Percentiles rank a stretch among this genome's conserved stretches.
phyloP scores from a whole-genome alignment of 2,329 filamentous ascomycete genomes.

The Ophiostoma quercus region DNA sequence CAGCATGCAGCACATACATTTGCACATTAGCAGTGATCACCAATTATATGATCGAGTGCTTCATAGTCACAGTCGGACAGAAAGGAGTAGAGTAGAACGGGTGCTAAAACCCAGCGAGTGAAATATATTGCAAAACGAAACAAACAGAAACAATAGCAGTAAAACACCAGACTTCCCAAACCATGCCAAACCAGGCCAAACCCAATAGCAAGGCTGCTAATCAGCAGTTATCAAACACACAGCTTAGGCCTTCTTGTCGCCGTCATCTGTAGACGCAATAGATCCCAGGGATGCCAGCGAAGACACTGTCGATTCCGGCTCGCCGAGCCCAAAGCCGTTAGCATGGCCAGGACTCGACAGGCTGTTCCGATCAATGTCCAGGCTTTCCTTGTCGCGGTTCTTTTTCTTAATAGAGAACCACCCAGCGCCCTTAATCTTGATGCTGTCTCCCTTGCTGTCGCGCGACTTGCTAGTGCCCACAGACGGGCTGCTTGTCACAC shows the following conservation, averaged over 20 bases:
- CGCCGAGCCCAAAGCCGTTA: constrained; percentile 14
- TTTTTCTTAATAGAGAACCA: constrained; percentile 58
- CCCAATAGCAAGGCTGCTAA: neutral
- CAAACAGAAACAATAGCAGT: constrained; percentile 2
- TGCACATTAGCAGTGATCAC: neutral
- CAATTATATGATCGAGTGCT: too few relatives aligned
- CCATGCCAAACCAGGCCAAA: neutral
- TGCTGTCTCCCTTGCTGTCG: constrained; percentile 32
- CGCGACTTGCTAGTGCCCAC: constrained; percentile 47
- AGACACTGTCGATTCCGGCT: constrained; percentile 24
- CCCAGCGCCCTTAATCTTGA: constrained; percentile 41
- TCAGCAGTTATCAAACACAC: too few relatives aligned
- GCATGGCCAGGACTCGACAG: constrained; percentile 15
- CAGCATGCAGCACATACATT: neutral
- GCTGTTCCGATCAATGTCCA: constrained; percentile 45
- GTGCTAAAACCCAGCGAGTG: neutral
- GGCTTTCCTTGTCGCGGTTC: constrained; percentile 52
- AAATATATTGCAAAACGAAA: constrained; percentile 1
- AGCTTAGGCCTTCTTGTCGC: constrained; percentile 18
- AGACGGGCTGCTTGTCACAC: constrained; percentile 45
- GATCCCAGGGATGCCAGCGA: constrained; percentile 21
- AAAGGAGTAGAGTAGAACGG: neutral
- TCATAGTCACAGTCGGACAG: neutral
- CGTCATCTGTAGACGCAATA: constrained; percentile 19
- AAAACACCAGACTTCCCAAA: neutral